Base-by-base conservation (phyloP, 1,284 basidiomycete genomes). In the Pulveroboletus sp. region DNA sequence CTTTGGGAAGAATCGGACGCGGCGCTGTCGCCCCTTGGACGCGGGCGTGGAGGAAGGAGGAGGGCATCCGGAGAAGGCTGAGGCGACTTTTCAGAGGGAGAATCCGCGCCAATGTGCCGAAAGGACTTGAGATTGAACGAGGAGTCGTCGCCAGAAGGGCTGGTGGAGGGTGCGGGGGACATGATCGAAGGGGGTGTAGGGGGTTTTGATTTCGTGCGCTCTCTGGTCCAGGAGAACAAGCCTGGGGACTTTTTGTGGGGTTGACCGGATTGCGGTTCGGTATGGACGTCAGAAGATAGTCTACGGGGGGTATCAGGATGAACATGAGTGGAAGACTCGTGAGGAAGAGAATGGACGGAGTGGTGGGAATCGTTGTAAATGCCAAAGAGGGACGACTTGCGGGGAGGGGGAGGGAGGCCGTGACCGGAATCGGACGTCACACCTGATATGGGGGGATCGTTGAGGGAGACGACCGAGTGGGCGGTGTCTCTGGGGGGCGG, bases 121-220 rank as follows among this genome's bases (percentile, higher is more conserved):
- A 91, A 90, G 3, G 87, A 78, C 63, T 81, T 86, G 61, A 90
- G 80, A 70, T 86, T 87, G 51, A 83, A 83, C 0, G 79, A 49
- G 0, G 51, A 74, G 11, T 70, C 58, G 33, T 43, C 63, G 38
- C 39, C 56, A 4, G 57, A 33, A 10, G 52, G 53, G 48, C 65
- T 65, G n/a, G 70, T 31, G 25, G 61, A 59, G 22, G 68, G 62
- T 6, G 58, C 56, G 33, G 65, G 62, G 22, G 62, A 59, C 39
- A 55, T 8, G 39, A 66, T 57, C 22, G 70, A 64, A 8, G 71
- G 56, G n/a, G 69, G 68, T 5, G 64, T 62, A 5, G 63, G 52
- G 10, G 71, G 64, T 60, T 78, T 78, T 49, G 73, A 75, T 63
- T 78, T 74, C 61, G 75, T 76, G 62, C 75, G 78, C 55, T 77